A percentile compares a stretch with the other conserved stretches of the same genome.
Evolutionary conservation across 805 yeast genomes (phyloP).

Genomic region (Spathaspora arborariae): DNA sequence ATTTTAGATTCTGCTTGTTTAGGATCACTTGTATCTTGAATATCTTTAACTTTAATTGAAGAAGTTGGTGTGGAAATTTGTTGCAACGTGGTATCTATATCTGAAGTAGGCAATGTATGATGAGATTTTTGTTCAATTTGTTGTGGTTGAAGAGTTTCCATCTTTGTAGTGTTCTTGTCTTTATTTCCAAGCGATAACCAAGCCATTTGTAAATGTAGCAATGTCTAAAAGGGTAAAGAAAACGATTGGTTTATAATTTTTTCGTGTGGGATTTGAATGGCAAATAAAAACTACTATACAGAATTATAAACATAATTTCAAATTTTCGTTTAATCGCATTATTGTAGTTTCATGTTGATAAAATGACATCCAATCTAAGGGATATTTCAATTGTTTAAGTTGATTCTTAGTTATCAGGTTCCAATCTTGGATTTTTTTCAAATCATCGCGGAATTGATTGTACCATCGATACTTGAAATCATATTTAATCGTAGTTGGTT

Average conservation of each 20-base stretch:
- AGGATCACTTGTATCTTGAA: slow-evolving; percentile 2
- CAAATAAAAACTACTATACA: not conserved
- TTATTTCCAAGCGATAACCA: slow-evolving; percentile 13
- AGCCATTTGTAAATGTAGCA: slow-evolving; percentile 9
- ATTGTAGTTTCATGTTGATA: slow-evolving; percentile 20
- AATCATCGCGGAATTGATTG: slow-evolving; percentile 5
- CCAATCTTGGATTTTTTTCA: not conserved
- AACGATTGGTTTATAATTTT: not conserved
- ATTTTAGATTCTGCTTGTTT: slow-evolving; percentile 13
- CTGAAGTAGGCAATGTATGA: slow-evolving; percentile 12
- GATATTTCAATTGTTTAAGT: not conserved
- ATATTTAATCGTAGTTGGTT: slow-evolving; percentile 21
- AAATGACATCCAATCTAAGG: slow-evolving; percentile 17
- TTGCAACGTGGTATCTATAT: slow-evolving; percentile 24
- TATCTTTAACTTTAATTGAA: slow-evolving; percentile 6
- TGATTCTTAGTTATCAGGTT: slow-evolving; percentile 6
- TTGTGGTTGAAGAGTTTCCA: slow-evolving; percentile 2
- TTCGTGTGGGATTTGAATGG: not conserved
- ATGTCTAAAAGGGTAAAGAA: not conserved
- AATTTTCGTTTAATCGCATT: slow-evolving; percentile 27
- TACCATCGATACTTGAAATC: slow-evolving; percentile 23
- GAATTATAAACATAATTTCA: slow-evolving; percentile 18
- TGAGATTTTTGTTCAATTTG: slow-evolving; percentile 28
- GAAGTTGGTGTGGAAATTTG: slow-evolving; percentile 17
- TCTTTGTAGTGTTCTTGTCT: not conserved